These are phyloP conservation scores for Euclidium syriacum DNA, from an alignment of 345 rosid genomes.

Conservation along the genomic window DNA sequence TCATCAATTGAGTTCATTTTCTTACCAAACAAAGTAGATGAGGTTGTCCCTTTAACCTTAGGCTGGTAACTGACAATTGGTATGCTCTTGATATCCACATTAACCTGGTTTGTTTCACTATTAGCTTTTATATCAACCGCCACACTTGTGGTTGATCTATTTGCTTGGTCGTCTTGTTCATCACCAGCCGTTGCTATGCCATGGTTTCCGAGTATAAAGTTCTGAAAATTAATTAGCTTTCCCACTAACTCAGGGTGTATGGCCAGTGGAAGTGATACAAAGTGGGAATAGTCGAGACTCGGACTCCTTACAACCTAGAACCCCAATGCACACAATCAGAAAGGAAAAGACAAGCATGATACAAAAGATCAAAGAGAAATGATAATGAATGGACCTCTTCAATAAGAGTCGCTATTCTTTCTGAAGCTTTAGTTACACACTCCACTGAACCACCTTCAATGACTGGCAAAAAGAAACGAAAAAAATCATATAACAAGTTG, in stretches of 20 bases:
- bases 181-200: background rate
- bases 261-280: conserved; percentile 86
- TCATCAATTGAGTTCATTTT: background rate
- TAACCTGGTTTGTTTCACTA: conserved; percentile 39
- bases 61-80: conserved; percentile 64
- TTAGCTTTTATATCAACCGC: conserved; percentile 34
- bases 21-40: conserved; percentile 54
- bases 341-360: background rate
- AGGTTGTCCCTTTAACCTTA: conserved; percentile 40
- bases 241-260: conserved; percentile 69
- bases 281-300: conserved; percentile 75
- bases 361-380: background rate
- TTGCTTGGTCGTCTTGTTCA: conserved; percentile 7
- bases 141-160: conserved; percentile 9
- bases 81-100: conserved; percentile 43
- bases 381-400: conserved; percentile 53
- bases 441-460: conserved; percentile 73
- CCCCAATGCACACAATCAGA: background rate
- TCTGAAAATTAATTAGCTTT: conserved; percentile 72
- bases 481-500: background rate
- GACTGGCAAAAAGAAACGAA: conserved; percentile 35
- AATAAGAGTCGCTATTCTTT: conserved; percentile 48
- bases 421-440: conserved; percentile 56
- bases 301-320: conserved; percentile 60
- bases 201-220: conserved; percentile 43